Evolutionary conservation across 768 basidiomycete genomes (phyloP).

Genomic region (Pleurotus ostreatus): DNA sequence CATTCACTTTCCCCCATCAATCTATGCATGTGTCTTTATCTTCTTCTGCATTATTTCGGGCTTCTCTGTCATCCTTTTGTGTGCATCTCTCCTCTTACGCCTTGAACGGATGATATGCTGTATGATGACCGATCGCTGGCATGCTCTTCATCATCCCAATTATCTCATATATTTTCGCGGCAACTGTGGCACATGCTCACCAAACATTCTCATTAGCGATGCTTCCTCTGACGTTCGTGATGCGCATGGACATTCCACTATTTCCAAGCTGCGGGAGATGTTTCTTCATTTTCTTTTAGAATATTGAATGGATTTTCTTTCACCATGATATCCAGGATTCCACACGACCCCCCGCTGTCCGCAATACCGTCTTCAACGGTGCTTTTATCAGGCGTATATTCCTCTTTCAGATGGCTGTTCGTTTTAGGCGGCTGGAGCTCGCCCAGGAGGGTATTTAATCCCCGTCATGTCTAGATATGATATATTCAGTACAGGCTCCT

Average conservation of each 20-base stretch:
- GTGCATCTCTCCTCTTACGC: neutral
- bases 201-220: neutral
- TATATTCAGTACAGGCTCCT: no score
- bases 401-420: slow-evolving; percentile 3
- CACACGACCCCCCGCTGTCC: no score
- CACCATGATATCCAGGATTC: no score
- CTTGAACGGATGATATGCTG: slow-evolving; percentile 5
- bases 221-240: neutral
- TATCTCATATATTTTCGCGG: neutral
- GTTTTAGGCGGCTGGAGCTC: neutral
- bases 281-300: neutral
- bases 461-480: neutral
- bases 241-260: neutral
- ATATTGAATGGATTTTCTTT: neutral
- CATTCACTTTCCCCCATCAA: slow-evolving; percentile 5
- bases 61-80: slow-evolving; percentile 6
- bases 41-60: neutral
- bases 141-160: neutral
- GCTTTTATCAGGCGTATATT: neutral
- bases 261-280: neutral
- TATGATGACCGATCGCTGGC: neutral
- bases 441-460: neutral
- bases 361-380: neutral
- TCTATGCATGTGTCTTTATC: neutral
- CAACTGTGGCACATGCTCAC: neutral